phyloP scores from a whole-genome alignment of 495 filamentous ascomycete species.

The Hypoxylon lenormandii region DNA sequence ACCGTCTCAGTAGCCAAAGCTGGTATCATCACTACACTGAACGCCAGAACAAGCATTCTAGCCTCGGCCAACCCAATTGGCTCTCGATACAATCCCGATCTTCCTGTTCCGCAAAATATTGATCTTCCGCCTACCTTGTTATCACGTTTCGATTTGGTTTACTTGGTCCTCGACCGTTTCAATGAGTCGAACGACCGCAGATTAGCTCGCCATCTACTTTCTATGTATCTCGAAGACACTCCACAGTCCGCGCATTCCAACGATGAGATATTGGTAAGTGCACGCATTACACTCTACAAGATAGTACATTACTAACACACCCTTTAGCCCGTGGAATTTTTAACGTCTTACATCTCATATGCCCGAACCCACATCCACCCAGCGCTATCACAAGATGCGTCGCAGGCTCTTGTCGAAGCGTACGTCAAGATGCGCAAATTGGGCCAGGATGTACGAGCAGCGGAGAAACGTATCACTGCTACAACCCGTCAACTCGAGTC shows the following conservation, averaged over 20 bases:
- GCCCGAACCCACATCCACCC: constrained; percentile 89
- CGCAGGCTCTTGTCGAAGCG: constrained; percentile 79
- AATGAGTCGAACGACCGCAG: constrained; percentile 89
- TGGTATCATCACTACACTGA: constrained; percentile 97
- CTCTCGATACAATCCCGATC: constrained; percentile 93
- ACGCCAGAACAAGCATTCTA: constrained; percentile 91
- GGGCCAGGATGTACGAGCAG: constrained; percentile 90
- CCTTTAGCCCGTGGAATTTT: constrained; percentile 86
- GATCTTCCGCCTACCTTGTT: constrained; percentile 94
- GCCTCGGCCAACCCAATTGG: constrained; percentile 98
- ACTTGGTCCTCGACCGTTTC: constrained; percentile 91
- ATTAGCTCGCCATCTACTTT: constrained; percentile 88
- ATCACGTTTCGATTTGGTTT: constrained; percentile 95
- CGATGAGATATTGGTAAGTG: constrained; percentile 81
- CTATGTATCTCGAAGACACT: constrained; percentile 96
- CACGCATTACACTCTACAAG: neutral
- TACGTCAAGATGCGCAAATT: constrained; percentile 98
- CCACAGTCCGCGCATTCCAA: constrained; percentile 80
- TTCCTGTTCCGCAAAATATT: constrained; percentile 97
- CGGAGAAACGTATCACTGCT: constrained; percentile 95
- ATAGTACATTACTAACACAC: constrained; percentile 38
- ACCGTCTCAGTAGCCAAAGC: constrained; percentile 99
- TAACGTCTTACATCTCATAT: constrained; percentile 97
- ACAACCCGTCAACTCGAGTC: constrained; percentile 95
- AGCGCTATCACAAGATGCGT: constrained; percentile 78